Conservation (phyloP, 805 yeast genomes). For the Hanseniaspora meyeri region DNA sequence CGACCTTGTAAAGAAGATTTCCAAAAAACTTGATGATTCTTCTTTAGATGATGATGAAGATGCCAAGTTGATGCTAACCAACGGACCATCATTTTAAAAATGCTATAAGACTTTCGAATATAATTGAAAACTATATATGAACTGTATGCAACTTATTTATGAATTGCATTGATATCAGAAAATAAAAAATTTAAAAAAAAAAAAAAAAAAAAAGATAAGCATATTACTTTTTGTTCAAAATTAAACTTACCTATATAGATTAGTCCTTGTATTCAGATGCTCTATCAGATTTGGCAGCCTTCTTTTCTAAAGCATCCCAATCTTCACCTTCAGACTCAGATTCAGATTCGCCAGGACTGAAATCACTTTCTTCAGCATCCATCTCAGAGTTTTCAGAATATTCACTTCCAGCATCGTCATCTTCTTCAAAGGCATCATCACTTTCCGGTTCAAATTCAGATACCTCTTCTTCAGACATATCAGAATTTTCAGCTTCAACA, state of each 20-base stretch:
- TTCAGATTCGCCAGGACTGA: slow-evolving; percentile 22
- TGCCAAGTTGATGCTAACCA: slow-evolving; percentile 71
- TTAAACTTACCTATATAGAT: not conserved
- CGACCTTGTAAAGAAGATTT: slow-evolving; percentile 48
- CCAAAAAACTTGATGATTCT: slow-evolving; percentile 59
- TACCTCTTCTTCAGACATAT: slow-evolving; percentile 64
- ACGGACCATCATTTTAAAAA: slow-evolving; percentile 37
- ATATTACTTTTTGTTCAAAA: not conserved
- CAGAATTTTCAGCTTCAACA: slow-evolving; percentile 55
- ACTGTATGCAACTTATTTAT: no score
- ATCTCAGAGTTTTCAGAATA: slow-evolving; percentile 27
- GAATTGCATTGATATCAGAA: no score
- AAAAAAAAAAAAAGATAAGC: not conserved
- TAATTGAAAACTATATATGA: not conserved
- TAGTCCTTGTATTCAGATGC: slow-evolving; percentile 22
- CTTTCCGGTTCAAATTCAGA: slow-evolving; percentile 36
- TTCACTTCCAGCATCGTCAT: slow-evolving; percentile 28
- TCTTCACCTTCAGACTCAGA: slow-evolving; percentile 29
- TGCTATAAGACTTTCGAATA: no score
- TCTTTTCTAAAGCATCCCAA: slow-evolving; percentile 31
- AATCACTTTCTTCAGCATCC: slow-evolving; percentile 26
- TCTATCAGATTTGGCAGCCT: slow-evolving; percentile 31
- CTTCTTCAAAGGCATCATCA: slow-evolving; percentile 34
- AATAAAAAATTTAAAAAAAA: not conserved
- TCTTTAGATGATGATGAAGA: slow-evolving; percentile 46